Evolutionary conservation across 225 moss, liverwort and hornwort species (phyloP).

Genomic region (Asterella californica): DNA sequence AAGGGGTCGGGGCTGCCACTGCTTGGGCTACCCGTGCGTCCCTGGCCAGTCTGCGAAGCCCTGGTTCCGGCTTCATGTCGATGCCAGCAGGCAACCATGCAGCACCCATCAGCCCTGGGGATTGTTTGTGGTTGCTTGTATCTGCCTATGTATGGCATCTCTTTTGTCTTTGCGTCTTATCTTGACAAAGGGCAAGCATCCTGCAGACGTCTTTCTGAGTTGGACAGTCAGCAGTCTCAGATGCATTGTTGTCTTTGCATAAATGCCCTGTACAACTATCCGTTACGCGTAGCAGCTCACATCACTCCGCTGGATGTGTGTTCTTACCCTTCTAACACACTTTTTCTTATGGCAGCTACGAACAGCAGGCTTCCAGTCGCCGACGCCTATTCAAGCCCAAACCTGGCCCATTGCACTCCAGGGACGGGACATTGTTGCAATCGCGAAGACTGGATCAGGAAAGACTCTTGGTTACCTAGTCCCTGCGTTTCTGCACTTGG

Average conservation of each 20-base stretch:
- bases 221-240: constrained; percentile 45
- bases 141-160: constrained; percentile 49
- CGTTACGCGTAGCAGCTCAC: background rate
- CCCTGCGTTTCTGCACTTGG: constrained; percentile 84
- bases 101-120: constrained; percentile 95
- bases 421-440: constrained; percentile 87
- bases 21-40: constrained; percentile 75
- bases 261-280: constrained; percentile 35
- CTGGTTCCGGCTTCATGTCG: constrained; percentile 97
- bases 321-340: constrained; percentile 1
- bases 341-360: constrained; percentile 56
- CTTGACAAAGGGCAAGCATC: constrained; percentile 38
- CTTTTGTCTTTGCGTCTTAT: constrained; percentile 60
- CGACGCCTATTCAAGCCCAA: constrained; percentile 95
- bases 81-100: constrained; percentile 97
- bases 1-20: constrained; percentile 56
- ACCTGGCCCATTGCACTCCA: constrained; percentile 97
- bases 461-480: constrained; percentile 89
- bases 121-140: constrained; percentile 65
- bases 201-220: constrained; percentile 51
- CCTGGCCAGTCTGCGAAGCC: constrained; percentile 61
- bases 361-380: constrained; percentile 76
- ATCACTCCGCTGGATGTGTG: constrained; percentile 10
- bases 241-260: constrained; percentile 32
- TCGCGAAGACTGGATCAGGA: constrained; percentile 92